Evolutionary conservation across 129 eudicot species (phyloP).

Genomic region (Centella asiatica): DNA sequence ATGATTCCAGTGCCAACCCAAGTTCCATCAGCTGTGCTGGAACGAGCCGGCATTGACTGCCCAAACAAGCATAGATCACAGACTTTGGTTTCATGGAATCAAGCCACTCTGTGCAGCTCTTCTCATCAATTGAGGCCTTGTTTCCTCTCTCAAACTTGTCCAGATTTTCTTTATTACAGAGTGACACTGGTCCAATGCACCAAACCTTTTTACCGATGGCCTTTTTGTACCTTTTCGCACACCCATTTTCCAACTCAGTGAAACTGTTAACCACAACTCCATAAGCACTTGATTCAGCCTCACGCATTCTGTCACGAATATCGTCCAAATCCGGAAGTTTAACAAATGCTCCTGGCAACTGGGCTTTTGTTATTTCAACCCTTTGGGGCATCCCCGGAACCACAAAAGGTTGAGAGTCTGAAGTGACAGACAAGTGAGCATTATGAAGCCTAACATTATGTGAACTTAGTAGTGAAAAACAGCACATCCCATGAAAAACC

Average conservation of each 20-base stretch:
- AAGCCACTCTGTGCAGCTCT: slow-evolving; percentile 18
- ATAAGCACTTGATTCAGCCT: slow-evolving; percentile 16
- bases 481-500: slow-evolving; percentile 20
- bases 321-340: slow-evolving; percentile 14
- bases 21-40: slow-evolving; percentile 12
- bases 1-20: slow-evolving; percentile 17
- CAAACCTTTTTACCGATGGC: slow-evolving; percentile 9
- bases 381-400: slow-evolving; percentile 12
- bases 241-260: slow-evolving; percentile 16
- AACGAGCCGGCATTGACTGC: slow-evolving; percentile 20
- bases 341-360: slow-evolving; percentile 18
- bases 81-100: slow-evolving; percentile 16
- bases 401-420: slow-evolving; percentile 12
- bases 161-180: slow-evolving; percentile 3
- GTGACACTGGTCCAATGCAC: slow-evolving; percentile 23
- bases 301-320: slow-evolving; percentile 12
- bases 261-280: slow-evolving; percentile 26
- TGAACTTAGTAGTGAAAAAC: slow-evolving; percentile 14
- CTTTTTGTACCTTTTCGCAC: slow-evolving; percentile 10
- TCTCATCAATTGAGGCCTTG: slow-evolving; percentile 14
- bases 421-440: slow-evolving; percentile 5
- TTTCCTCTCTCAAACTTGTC: slow-evolving; percentile 21
- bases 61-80: slow-evolving; percentile 21
- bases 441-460: slow-evolving; percentile 16
- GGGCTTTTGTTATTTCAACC: slow-evolving; percentile 12